A percentile compares a stretch with the other conserved stretches of the same genome.
phyloP scores from a whole-genome alignment of 805 yeast species.

The Kazachstania martiniae region DNA sequence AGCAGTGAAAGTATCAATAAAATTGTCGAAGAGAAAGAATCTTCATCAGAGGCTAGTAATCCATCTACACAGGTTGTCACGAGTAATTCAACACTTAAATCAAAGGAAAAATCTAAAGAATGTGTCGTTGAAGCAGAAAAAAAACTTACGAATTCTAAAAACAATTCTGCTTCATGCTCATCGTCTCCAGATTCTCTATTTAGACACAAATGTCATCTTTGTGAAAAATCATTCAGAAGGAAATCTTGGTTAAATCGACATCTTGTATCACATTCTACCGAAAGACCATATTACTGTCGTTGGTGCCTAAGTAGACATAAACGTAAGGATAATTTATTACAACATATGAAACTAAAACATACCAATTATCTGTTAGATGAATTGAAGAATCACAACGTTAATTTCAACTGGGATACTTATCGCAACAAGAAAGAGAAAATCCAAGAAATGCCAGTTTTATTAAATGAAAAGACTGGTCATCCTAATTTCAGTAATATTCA shows the following conservation, averaged over 20 bases:
- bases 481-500: background rate
- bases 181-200: background rate
- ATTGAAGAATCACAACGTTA: slow-evolving; percentile 5
- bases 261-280: slow-evolving; percentile 23
- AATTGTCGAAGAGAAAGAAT: no score
- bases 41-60: no score
- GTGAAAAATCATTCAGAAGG: slow-evolving; percentile 24
- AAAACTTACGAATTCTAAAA: no score
- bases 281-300: slow-evolving; percentile 24
- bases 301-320: slow-evolving; percentile 28
- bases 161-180: no score
- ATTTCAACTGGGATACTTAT: slow-evolving; percentile 2
- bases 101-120: no score
- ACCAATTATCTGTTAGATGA: slow-evolving; percentile 17
- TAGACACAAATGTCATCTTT: slow-evolving; percentile 21
- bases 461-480: no score
- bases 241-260: slow-evolving; percentile 29
- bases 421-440: background rate
- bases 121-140: no score
- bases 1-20: no score
- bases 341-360: slow-evolving; percentile 27
- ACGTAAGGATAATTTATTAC: slow-evolving; percentile 26
- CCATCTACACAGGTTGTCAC: no score
- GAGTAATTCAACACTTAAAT: no score
- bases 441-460: no score